Evolutionary conservation across 495 filamentous ascomycete species (phyloP), one percentile per base, ranked within the genome.

Genomic region (Hypomontagnella submonticulosa): DNA sequence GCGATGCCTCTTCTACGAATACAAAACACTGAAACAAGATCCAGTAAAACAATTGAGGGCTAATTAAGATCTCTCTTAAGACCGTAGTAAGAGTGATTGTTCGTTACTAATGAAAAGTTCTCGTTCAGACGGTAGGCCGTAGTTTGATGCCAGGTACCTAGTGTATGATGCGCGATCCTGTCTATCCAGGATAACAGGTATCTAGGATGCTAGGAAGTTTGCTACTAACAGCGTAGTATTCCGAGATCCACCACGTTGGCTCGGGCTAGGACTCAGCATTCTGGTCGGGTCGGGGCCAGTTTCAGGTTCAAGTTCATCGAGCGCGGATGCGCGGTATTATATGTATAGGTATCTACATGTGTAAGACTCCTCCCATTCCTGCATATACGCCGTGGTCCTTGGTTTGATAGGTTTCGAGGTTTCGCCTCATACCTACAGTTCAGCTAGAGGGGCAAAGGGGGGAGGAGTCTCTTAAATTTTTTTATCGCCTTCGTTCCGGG

Each of bases 211-310:
- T 27, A 6, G 23, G 6, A 27, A 6, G 6, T 27, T 27, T 27
- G 23, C 23, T 27, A 55, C 50, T 40, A 32, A 63, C 50, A n/a
- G 32, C 15, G 61, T 63, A 1, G 61, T 57, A 63, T 63, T 37
- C 59, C 59, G 61, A 57, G 23, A 51, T 51, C 43, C 44, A 40
- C 44, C 37, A 37, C 44, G 43, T 56, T 57, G 44, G 46, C 12
- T 44, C 36, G 15, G 47, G 61, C 5, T 49, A 38, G n/a, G 36
- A 38, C 23, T 27, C 2, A 27, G 23, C 23, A 27, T 27, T 27
- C 23, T 2, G 6, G 23, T 27, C 23, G 23, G 23, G 11, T 40
- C 38, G 33, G 48, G 49, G 34, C 49, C 11, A 34, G n/a, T 27
- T 27, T 27, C 18, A 27, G 33, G 37, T 52, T 40, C 33, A 52